These are phyloP conservation scores for Phytophthora hibernalis DNA, from an alignment of 352 stramenopile species.

Conservation along the genomic window DNA sequence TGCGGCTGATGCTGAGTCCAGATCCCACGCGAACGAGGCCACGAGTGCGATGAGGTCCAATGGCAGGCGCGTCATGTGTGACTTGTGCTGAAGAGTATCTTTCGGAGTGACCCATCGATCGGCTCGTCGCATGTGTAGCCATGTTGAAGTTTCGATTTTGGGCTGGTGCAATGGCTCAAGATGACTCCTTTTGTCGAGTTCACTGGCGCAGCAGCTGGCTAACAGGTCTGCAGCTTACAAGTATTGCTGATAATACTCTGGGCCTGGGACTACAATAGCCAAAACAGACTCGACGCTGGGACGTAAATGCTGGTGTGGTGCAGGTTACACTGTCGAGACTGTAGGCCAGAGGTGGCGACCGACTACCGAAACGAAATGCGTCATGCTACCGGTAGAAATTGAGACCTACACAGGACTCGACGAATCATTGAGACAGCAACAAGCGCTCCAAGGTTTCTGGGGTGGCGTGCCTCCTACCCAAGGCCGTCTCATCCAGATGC, in stretches of 20 bases:
- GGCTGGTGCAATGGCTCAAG: too few relatives aligned
- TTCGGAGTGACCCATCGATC: conserved; percentile 22
- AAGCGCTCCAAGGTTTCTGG: too few relatives aligned
- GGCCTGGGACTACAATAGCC: too few relatives aligned
- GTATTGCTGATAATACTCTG: too few relatives aligned
- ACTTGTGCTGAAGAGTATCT: conserved; percentile 12
- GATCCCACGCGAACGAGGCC: conserved; percentile 40
- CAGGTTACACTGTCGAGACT: too few relatives aligned
- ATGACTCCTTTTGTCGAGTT: conserved; percentile 15
- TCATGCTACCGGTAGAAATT: not conserved
- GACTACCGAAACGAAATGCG: conserved; percentile 8
- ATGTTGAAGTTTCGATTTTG: conserved; percentile 26
- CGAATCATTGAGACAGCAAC: too few relatives aligned
- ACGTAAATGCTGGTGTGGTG: too few relatives aligned
- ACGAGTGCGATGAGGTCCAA: conserved; percentile 37
- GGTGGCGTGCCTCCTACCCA: too few relatives aligned
- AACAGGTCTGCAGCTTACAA: too few relatives aligned
- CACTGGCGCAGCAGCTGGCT: too few relatives aligned
- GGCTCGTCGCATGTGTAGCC: conserved; percentile 31
- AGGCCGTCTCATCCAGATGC: too few relatives aligned
- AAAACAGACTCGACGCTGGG: too few relatives aligned
- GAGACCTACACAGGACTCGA: not conserved
- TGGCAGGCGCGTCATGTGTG: conserved; percentile 27
- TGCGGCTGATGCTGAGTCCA: conserved; percentile 32
- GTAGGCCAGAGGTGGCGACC: not conserved